Conservation (phyloP, 176 grass and related monocot species). For the Paspalum vaginatum region DNA sequence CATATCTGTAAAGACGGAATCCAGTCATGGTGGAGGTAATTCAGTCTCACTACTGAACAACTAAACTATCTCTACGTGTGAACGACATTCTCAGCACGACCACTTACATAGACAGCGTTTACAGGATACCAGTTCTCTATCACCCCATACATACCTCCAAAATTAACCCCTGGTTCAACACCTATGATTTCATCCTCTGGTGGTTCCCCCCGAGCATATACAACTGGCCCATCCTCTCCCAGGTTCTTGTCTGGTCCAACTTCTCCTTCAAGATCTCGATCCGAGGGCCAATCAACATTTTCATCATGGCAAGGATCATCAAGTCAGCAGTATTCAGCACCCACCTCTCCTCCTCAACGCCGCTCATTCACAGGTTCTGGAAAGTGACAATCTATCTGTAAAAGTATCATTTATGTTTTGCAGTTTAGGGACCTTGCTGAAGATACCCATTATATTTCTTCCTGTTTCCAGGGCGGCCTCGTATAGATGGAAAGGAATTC, state of each 20-base stretch:
- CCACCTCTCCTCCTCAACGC: conserved; percentile 67
- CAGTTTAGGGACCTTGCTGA: conserved; percentile 13
- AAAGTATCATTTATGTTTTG: not conserved
- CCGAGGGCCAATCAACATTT: conserved; percentile 45
- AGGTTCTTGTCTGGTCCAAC: conserved; percentile 69
- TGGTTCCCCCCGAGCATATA: conserved; percentile 60
- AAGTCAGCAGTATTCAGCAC: conserved; percentile 79
- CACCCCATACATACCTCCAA: conserved; percentile 58
- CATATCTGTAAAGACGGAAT: conserved; percentile 56
- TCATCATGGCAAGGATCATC: conserved; percentile 62
- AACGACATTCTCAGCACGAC: not conserved
- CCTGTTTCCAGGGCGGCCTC: conserved; percentile 62
- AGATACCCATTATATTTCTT: not conserved
- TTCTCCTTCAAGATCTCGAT: conserved; percentile 65
- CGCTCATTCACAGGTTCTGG: conserved; percentile 64
- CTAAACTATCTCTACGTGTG: conserved; percentile 7
- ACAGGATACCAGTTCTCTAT: conserved; percentile 73
- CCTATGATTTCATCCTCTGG: conserved; percentile 57
- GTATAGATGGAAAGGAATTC: conserved; percentile 93
- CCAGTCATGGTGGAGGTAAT: conserved; percentile 62
- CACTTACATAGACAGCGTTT: conserved; percentile 42
- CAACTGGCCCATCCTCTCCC: conserved; percentile 65
- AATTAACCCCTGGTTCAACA: conserved; percentile 49
- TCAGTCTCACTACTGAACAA: not conserved
- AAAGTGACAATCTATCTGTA: not conserved